Conservation (phyloP, 352 stramenopile species). For the Phytophthora sp. region DNA sequence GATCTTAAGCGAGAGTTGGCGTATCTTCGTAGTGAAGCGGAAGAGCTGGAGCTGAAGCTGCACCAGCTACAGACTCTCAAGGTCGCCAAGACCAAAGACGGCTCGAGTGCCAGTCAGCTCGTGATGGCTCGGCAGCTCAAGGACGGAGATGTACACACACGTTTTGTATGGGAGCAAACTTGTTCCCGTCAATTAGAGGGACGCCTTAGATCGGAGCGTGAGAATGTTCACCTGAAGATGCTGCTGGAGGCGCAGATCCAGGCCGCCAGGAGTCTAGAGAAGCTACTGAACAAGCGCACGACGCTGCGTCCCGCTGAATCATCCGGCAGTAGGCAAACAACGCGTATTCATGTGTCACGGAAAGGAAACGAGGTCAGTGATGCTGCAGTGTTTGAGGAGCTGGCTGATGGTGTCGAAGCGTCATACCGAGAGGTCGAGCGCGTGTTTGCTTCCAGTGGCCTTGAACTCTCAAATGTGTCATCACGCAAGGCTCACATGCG, state of each 20-base stretch:
- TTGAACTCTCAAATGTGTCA: constrained; percentile 22
- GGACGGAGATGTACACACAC: not conserved
- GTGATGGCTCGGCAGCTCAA: not conserved
- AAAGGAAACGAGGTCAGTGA: constrained; percentile 24
- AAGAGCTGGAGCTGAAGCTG: constrained; percentile 28
- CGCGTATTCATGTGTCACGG: constrained; percentile 24
- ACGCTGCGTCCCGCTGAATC: constrained; percentile 14
- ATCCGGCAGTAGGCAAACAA: constrained; percentile 31
- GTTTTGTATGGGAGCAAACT: constrained; percentile 35
- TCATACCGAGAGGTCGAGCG: constrained; percentile 40
- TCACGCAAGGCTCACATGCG: constrained; percentile 33
- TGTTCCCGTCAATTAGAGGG: constrained; percentile 23
- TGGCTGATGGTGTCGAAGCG: constrained; percentile 34
- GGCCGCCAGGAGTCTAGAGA: constrained; percentile 33
- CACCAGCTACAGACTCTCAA: constrained; percentile 23
- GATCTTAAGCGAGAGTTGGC: constrained; percentile 31
- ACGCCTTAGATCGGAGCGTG: constrained; percentile 24
- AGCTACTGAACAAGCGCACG: constrained; percentile 30
- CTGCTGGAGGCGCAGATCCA: constrained; percentile 33
- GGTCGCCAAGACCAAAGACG: constrained; percentile 13
- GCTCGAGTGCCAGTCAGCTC: constrained; percentile 1
- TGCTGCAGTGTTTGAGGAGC: constrained; percentile 32
- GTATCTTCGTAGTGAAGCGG: constrained; percentile 26
- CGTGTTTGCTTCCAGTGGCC: constrained; percentile 32
- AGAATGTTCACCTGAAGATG: constrained; percentile 35